Percentiles rank a stretch among this genome's conserved stretches.
Conservation (phyloP, 257 asterid genomes). For the Ehretia macrophylla region DNA sequence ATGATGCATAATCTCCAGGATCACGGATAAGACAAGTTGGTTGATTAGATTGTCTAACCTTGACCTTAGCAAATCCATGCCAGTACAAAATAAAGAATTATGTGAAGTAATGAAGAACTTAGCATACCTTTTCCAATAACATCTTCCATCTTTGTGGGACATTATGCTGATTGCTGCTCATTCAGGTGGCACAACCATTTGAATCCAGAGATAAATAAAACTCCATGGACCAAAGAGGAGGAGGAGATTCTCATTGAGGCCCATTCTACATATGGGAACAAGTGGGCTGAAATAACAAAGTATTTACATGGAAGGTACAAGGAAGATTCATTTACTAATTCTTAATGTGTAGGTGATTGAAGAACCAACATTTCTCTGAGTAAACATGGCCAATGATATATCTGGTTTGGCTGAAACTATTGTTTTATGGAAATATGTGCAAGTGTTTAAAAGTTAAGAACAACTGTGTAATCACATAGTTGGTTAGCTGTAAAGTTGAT, state of each 20-base stretch:
- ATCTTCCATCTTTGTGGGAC: neutral
- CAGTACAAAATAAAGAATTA: no score
- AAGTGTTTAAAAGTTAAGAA: no score
- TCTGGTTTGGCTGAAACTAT: no score
- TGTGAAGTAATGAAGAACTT: neutral
- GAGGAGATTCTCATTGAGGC: slow-evolving; percentile 37
- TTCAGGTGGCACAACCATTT: slow-evolving; percentile 57
- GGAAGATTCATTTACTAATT: neutral
- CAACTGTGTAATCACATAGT: no score
- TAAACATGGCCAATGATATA: no score
- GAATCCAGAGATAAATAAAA: slow-evolving; percentile 45
- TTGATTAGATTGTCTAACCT: no score
- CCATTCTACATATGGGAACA: slow-evolving; percentile 45
- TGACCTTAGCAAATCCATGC: no score
- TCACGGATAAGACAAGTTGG: no score
- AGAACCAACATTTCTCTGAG: neutral
- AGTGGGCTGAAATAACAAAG: slow-evolving; percentile 56
- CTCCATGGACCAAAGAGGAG: slow-evolving; percentile 50
- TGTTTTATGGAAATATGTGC: no score
- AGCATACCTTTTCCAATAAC: neutral
- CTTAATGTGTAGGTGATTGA: no score
- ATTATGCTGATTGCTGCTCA: neutral
- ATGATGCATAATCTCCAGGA: no score
- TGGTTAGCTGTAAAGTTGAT: no score
- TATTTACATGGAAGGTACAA: slow-evolving; percentile 51